These are phyloP conservation scores for Aeschynomene evenia DNA, from an alignment of 306 rosid genomes.

Conservation along the genomic window DNA sequence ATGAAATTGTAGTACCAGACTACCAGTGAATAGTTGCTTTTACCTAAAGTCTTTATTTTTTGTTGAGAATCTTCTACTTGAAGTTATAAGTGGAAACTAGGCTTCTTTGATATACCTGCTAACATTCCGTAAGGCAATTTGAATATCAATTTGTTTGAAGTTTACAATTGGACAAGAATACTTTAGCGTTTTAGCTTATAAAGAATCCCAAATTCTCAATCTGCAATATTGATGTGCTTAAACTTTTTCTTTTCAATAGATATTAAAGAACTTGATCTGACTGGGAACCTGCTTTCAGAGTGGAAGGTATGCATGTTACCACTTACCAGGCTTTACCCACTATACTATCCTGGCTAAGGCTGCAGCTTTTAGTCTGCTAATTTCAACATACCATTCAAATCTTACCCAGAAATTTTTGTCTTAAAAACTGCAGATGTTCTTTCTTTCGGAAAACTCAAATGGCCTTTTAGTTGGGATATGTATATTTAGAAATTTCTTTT, in stretches of 20 bases:
- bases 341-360: constrained; percentile 15
- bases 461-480: neutral
- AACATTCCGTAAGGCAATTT: constrained; percentile 24
- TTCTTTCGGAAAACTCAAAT: neutral
- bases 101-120: constrained; percentile 11
- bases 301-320: constrained; percentile 97
- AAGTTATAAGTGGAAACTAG: constrained; percentile 13
- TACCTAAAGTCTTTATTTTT: constrained; percentile 12
- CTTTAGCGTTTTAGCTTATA: neutral
- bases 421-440: neutral
- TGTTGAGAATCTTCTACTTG: neutral
- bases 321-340: constrained; percentile 29
- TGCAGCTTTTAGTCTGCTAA: constrained; percentile 8
- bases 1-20: neutral
- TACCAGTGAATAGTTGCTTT: constrained; percentile 18
- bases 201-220: neutral
- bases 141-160: neutral
- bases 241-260: constrained; percentile 47
- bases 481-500: neutral
- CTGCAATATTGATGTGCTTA: constrained; percentile 13
- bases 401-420: neutral
- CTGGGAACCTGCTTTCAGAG: constrained; percentile 83
- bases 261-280: constrained; percentile 79
- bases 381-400: constrained; percentile 11
- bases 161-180: neutral